Conservation (phyloP, 2,329 filamentous ascomycete genomes). For the Beauveria caledonica region DNA sequence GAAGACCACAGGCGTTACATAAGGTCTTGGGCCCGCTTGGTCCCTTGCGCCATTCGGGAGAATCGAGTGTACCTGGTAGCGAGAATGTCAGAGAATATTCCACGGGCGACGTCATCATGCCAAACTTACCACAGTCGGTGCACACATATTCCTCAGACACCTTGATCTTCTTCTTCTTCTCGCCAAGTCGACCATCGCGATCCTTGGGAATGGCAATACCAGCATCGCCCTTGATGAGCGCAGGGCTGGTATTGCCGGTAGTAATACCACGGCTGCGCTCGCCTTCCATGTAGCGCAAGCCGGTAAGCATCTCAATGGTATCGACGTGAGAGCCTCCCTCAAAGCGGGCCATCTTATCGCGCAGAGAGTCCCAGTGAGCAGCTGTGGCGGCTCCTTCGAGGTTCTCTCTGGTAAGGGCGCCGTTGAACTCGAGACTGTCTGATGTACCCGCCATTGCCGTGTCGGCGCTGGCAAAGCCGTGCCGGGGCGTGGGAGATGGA, state of each 20-base stretch:
- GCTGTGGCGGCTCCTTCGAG: constrained; percentile 63
- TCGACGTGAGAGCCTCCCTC: constrained; percentile 72
- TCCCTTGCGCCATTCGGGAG: constrained; percentile 92
- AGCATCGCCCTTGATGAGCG: constrained; percentile 74
- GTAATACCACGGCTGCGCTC: constrained; percentile 84
- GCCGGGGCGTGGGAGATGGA: constrained; percentile 24
- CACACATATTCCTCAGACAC: constrained; percentile 84
- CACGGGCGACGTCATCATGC: neutral
- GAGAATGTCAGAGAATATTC: neutral
- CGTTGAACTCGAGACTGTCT: constrained; percentile 55
- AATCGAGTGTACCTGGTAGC: constrained; percentile 65
- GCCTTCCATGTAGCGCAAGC: constrained; percentile 77
- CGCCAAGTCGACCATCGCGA: constrained; percentile 60
- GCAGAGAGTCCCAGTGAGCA: constrained; percentile 64
- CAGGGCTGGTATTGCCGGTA: constrained; percentile 73
- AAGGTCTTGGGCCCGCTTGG: constrained; percentile 88
- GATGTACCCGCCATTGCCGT: constrained; percentile 44
- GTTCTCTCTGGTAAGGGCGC: constrained; percentile 69
- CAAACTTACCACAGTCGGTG: constrained; percentile 70
- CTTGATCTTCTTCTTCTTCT: constrained; percentile 84
- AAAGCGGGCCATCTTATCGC: constrained; percentile 77
- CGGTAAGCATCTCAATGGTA: constrained; percentile 88
- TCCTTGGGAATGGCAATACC: constrained; percentile 79
- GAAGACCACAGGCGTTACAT: constrained; percentile 84
- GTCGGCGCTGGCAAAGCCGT: constrained; percentile 24